Evolutionary conservation across 805 yeast species (phyloP).

Genomic region (Saccharomycopsis schoenii): DNA sequence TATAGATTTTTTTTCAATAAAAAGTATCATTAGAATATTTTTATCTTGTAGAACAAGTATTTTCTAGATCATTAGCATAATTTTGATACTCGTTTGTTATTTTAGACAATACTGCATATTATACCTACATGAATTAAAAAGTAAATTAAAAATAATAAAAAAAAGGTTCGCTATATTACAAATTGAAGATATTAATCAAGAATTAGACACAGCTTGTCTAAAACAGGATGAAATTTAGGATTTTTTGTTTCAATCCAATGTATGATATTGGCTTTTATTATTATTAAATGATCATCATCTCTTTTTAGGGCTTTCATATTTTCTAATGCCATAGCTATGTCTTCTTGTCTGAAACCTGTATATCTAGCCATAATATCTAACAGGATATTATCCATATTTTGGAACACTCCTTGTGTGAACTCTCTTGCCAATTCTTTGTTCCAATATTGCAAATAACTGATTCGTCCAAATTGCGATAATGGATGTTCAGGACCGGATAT

Average conservation of each 20-base stretch:
- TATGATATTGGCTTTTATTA: not conserved
- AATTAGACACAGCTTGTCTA: not conserved
- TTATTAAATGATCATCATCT: not conserved
- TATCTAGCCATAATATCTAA: conserved; percentile 39
- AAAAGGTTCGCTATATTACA: too few relatives aligned
- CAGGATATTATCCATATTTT: conserved; percentile 27
- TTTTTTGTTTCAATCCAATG: not conserved
- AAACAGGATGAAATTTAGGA: not conserved
- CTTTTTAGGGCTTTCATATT: conserved; percentile 36
- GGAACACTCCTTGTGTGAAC: conserved; percentile 31
- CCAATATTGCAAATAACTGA: conserved; percentile 74
- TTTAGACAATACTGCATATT: too few relatives aligned
- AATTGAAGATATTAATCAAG: not conserved
- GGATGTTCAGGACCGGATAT: conserved; percentile 92
- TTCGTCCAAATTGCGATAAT: conserved; percentile 68
- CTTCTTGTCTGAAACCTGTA: conserved; percentile 59
- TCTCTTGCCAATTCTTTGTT: conserved; percentile 38
- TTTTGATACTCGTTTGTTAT: too few relatives aligned
- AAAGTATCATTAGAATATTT: too few relatives aligned
- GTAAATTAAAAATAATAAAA: too few relatives aligned
- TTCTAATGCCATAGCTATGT: conserved; percentile 48
- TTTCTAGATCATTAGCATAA: too few relatives aligned
- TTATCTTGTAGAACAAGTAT: too few relatives aligned
- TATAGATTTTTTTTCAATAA: too few relatives aligned
- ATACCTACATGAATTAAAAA: too few relatives aligned